phyloP scores from a whole-genome alignment of 805 yeast genomes.

The Saccharomycopsis vini region DNA sequence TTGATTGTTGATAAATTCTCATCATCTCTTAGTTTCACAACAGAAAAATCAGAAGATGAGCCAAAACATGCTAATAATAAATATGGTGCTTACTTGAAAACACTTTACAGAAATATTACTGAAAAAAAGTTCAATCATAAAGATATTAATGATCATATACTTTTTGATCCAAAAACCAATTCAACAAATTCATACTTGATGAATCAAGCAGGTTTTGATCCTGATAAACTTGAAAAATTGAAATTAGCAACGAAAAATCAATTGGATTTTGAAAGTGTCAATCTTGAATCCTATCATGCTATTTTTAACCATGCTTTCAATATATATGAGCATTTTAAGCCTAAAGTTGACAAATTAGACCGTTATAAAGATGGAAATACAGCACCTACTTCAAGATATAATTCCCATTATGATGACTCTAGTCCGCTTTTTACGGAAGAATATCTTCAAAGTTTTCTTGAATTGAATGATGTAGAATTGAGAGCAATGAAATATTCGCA shows the following conservation, averaged over 20 bases:
- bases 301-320: constrained; percentile 37
- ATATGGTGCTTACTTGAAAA: too few relatives aligned
- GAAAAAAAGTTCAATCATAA: too few relatives aligned
- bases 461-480: constrained; percentile 36
- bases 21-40: too few relatives aligned
- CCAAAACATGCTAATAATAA: too few relatives aligned
- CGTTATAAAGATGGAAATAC: constrained; percentile 38
- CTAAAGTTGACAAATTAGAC: constrained; percentile 34
- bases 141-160: too few relatives aligned
- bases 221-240: constrained; percentile 18
- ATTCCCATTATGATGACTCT: constrained; percentile 25
- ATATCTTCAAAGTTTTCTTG: constrained; percentile 42
- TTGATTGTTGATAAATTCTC: too few relatives aligned
- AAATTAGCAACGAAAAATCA: constrained; percentile 22
- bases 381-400: constrained; percentile 48
- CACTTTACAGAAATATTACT: too few relatives aligned
- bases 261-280: constrained; percentile 27
- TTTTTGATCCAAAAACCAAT: too few relatives aligned
- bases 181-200: too few relatives aligned
- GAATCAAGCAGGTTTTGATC: too few relatives aligned
- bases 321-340: constrained; percentile 34
- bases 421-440: constrained; percentile 42
- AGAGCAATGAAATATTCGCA: constrained; percentile 40
- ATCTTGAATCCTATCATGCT: constrained; percentile 30
- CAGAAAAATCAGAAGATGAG: too few relatives aligned